These are phyloP conservation scores for Rhodotorula paludigena DNA, from an alignment of 768 basidiomycete species.

Conservation along the genomic window DNA sequence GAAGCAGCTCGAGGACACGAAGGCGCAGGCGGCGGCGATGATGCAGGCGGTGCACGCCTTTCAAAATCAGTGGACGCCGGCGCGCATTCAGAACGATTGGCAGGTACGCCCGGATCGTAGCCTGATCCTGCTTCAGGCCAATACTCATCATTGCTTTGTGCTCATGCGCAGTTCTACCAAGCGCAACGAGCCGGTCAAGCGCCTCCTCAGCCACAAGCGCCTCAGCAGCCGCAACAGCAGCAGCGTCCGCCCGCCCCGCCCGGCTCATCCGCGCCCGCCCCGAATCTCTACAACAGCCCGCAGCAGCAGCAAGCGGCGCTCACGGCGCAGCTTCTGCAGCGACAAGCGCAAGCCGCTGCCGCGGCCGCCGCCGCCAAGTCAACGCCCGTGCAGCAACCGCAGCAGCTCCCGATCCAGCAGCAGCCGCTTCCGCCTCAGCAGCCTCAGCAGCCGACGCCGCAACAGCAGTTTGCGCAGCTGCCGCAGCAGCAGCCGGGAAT, in stretches of 20 bases:
- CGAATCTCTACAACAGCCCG: background rate
- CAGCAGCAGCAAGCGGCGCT: conserved; percentile 6
- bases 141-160: background rate
- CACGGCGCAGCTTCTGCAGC: background rate
- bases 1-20: conserved; percentile 22
- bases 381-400: background rate
- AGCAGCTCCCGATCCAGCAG: conserved; percentile 12
- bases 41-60: background rate
- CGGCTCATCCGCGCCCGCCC: background rate
- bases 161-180: conserved; percentile 12
- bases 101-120: background rate
- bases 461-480: background rate
- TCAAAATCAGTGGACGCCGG: background rate
- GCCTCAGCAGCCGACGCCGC: conserved; percentile 11
- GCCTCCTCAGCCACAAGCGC: background rate
- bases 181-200: background rate
- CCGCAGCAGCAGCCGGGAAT: conserved; percentile 9
- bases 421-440: conserved; percentile 15
- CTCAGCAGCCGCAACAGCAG: background rate
- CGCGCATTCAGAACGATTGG: background rate
- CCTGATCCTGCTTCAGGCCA: background rate
- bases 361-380: background rate
- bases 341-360: background rate
- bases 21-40: background rate
- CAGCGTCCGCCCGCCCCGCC: background rate